Base-by-base conservation (phyloP, 2,329 filamentous ascomycete genomes). In the Sphaerulina vaccinii region DNA sequence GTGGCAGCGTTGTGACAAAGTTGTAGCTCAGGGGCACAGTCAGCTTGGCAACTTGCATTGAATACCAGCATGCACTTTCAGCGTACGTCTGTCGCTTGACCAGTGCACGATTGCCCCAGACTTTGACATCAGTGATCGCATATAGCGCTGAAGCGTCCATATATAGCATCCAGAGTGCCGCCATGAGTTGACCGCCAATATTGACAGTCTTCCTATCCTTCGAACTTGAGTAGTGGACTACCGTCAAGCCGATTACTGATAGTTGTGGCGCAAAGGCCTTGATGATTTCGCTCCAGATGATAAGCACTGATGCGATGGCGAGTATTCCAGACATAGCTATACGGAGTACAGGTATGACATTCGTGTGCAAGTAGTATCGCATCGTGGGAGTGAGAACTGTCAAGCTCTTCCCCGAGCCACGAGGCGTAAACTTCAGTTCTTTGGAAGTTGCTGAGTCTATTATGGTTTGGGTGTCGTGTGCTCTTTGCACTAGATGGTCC, bases 41-140 rank as follows among this genome's bases (percentile, higher is more conserved):
- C 37, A 99, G 82, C 64, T 91, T 89, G 45, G 93, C 92, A 9
- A 96, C 88, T 68, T 96, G 90, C 52, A 90, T 85, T 1, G 90
- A 87, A 67, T 97, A 99, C 90, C 95, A 99, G 61, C 92, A 95
- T 0, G 93, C 93, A 43, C 86, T 90, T 68, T 97, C 93, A 55
- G 89, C 85, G 52, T 95, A 92, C 0, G 93, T 99, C 66, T 95
- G 93, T 51, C 93, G 85, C 53, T 83, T 84, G 40, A 97, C 92
- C 5, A 99, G 78, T 0, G 93, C 92, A 27, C 93, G 84, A 42
- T 95, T 93, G 51, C 93, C 88, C 93, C 93, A 99, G n/a, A 96
- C 90, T 65, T 93, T 95, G 62, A 96, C 89, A 67, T 96, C 90
- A 11, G 86, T 90, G 65, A 99, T 85, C 6, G 90, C 91, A 51